phyloP scores from a whole-genome alignment of 2,329 filamentous ascomycete genomes.

The Chrysosporium queenslandicum region DNA sequence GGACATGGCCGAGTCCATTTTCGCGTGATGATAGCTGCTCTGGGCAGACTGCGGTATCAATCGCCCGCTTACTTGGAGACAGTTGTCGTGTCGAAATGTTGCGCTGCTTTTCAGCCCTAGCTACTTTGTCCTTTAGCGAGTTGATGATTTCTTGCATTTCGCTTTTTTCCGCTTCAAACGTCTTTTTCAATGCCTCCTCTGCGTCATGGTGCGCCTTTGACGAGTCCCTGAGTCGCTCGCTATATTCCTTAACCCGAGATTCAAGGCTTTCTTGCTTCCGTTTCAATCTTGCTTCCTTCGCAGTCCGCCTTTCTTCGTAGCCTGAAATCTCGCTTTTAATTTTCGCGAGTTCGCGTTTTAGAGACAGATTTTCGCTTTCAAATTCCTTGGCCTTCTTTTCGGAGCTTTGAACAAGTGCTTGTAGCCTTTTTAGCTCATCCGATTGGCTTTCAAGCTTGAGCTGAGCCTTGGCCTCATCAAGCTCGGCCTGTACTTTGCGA shows the following conservation, averaged over 20 bases:
- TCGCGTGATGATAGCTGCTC: background rate
- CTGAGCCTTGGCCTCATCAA: constrained; percentile 28
- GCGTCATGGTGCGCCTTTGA: constrained; percentile 30
- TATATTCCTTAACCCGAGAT: constrained; percentile 32
- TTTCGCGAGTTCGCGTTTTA: constrained; percentile 34
- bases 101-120: constrained; percentile 19
- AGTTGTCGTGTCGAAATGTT: constrained; percentile 16
- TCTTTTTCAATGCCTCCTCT: constrained; percentile 27
- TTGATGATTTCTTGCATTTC: constrained; percentile 34
- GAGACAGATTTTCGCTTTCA: constrained; percentile 32
- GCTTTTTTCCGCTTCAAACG: constrained; percentile 30
- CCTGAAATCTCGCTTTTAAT: constrained; percentile 36
- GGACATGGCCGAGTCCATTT: background rate
- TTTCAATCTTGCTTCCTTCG: constrained; percentile 35
- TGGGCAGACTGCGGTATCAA: background rate
- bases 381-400: constrained; percentile 35
- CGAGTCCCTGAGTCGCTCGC: constrained; percentile 29
- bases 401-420: constrained; percentile 29
- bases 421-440: constrained; percentile 28
- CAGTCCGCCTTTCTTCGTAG: constrained; percentile 35
- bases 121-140: constrained; percentile 26
- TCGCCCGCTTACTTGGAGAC: background rate
- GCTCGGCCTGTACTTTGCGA: constrained; percentile 26
- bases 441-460: constrained; percentile 27
- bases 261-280: constrained; percentile 34